Evolutionary conservation across 2,329 filamentous ascomycete genomes (phyloP).

Genomic region (Venturia asperata): DNA sequence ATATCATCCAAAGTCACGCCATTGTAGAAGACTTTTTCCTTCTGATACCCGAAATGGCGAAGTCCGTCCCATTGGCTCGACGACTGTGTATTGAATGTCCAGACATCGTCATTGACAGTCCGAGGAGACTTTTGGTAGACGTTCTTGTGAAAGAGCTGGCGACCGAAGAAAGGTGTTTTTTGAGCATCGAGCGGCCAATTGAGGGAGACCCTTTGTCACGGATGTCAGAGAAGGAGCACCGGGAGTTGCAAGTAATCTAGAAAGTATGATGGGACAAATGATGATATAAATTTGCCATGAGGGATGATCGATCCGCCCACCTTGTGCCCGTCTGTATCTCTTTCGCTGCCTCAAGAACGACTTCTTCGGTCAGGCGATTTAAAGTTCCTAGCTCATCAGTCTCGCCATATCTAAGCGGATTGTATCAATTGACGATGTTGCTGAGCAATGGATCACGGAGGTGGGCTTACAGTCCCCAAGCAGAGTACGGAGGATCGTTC

Average conservation of each 20-base stretch:
- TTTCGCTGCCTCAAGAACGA: constrained; percentile 45
- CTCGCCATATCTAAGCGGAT: constrained; percentile 21
- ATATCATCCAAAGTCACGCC: constrained; percentile 28
- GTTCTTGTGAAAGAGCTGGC: constrained; percentile 49
- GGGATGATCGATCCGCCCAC: constrained; percentile 24
- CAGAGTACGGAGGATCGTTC: constrained; percentile 40
- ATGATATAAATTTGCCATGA: background rate
- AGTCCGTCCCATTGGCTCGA: constrained; percentile 54
- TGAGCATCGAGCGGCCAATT: constrained; percentile 55
- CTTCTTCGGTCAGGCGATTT: constrained; percentile 51
- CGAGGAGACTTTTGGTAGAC: constrained; percentile 46
- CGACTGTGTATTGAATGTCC: constrained; percentile 52
- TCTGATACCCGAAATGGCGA: constrained; percentile 38
- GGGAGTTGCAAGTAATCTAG: background rate
- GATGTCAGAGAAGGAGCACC: background rate
- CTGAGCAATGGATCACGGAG: constrained; percentile 1
- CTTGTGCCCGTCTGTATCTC: constrained; percentile 49
- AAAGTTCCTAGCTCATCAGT: constrained; percentile 54
- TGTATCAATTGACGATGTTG: background rate
- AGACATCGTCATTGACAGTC: constrained; percentile 54
- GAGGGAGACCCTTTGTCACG: constrained; percentile 35
- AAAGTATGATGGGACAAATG: background rate
- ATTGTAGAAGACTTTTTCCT: constrained; percentile 26
- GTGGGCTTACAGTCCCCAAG: constrained; percentile 30
- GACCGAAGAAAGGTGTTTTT: constrained; percentile 51